These are phyloP conservation scores for Tardiomyces blankii DNA, from an alignment of 1,139 yeast genomes.

Conservation along the genomic window DNA sequence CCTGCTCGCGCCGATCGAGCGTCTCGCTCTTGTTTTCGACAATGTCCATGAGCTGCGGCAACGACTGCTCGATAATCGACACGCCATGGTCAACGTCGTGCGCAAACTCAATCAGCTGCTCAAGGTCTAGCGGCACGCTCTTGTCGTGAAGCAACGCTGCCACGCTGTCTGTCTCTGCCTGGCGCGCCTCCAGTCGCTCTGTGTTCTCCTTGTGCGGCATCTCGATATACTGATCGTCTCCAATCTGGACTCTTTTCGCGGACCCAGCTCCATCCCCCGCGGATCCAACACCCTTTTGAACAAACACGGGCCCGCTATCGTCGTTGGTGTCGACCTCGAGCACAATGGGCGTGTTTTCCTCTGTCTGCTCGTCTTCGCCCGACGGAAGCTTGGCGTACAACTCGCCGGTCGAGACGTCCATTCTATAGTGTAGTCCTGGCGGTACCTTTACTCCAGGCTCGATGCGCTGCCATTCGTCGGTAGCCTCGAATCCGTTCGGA, in stretches of 20 bases:
- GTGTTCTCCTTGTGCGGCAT: neutral
- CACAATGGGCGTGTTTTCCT: constrained; percentile 4
- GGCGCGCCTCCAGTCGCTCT: neutral
- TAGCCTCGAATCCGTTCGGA: neutral
- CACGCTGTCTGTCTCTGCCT: constrained; percentile 1
- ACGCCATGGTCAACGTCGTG: constrained; percentile 59
- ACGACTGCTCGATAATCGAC: constrained; percentile 22
- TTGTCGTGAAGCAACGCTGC: constrained; percentile 2
- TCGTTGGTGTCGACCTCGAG: constrained; percentile 5
- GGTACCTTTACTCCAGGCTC: constrained; percentile 46
- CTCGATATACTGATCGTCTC: neutral
- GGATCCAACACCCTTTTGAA: neutral
- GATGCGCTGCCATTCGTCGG: constrained; percentile 31
- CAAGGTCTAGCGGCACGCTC: constrained; percentile 23
- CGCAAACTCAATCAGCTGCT: constrained; percentile 44
- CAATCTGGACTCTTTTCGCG: constrained; percentile 2
- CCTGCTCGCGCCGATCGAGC: constrained; percentile 17
- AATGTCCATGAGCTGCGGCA: constrained; percentile 17
- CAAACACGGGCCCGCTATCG: constrained; percentile 2
- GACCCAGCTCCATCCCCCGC: constrained; percentile 5
- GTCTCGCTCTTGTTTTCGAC: constrained; percentile 10
- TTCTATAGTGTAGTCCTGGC: constrained; percentile 62
- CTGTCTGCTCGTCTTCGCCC: constrained; percentile 22
- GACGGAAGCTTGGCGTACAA: constrained; percentile 50
- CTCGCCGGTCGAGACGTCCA: constrained; percentile 55